Percentiles rank a stretch among this genome's conserved stretches.
Evolutionary conservation across 2,329 filamentous ascomycete genomes (phyloP).

Genomic region (Chlorencoelia australis): DNA sequence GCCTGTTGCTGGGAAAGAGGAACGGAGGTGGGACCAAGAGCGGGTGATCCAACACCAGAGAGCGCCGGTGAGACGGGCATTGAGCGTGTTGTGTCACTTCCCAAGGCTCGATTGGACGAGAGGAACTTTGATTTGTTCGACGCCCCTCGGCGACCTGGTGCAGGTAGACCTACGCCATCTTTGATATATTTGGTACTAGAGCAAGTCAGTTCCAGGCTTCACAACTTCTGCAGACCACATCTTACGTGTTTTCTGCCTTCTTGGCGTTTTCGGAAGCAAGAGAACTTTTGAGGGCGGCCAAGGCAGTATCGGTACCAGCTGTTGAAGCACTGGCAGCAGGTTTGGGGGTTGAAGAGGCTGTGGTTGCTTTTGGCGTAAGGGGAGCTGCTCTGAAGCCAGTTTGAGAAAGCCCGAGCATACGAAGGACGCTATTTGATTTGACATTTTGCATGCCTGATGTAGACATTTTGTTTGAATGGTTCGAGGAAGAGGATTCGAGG

Average conservation of each 20-base stretch:
- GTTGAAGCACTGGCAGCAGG: constrained; percentile 29
- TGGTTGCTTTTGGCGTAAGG: constrained; percentile 6
- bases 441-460: no score
- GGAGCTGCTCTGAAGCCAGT: constrained; percentile 1
- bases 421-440: no score
- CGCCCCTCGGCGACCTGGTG: constrained; percentile 13
- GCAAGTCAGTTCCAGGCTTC: constrained; percentile 23
- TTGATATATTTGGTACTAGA: constrained; percentile 32
- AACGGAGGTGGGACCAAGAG: constrained; percentile 38
- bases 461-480: no score
- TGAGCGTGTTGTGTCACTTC: constrained; percentile 26
- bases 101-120: constrained; percentile 15
- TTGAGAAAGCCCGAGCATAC: no score
- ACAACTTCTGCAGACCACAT: constrained; percentile 7
- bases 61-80: constrained; percentile 46
- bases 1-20: constrained; percentile 41
- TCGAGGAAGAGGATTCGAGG: constrained; percentile 5
- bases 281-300: constrained; percentile 39
- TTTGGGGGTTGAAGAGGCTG: constrained; percentile 22
- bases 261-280: constrained; percentile 35
- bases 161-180: constrained; percentile 17
- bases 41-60: constrained; percentile 44
- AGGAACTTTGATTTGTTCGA: constrained; percentile 21
- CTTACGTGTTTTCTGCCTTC: constrained; percentile 38
- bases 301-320: constrained; percentile 38